Evolutionary conservation across 2,329 filamentous ascomycete species (phyloP).

Genomic region (Diplodia seriata): DNA sequence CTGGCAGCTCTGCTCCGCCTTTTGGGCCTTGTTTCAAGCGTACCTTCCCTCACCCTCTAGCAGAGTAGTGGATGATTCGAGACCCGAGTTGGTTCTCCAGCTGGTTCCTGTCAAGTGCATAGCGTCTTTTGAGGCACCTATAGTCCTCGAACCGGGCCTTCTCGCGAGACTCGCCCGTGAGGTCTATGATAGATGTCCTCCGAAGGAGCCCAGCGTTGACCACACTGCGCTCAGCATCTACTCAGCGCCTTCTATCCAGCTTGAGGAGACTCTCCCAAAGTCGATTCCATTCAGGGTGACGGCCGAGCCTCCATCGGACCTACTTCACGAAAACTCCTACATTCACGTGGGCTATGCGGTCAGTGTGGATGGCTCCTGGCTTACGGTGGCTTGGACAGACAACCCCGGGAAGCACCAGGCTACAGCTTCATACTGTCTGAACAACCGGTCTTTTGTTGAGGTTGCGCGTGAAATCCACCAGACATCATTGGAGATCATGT

Average conservation of each 20-base stretch:
- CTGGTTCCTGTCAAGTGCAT: conserved; percentile 74
- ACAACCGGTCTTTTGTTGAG: conserved; percentile 67
- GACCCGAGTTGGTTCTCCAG: conserved; percentile 74
- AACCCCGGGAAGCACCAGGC: conserved; percentile 76
- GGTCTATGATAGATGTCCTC: conserved; percentile 76
- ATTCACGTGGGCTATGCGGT: conserved; percentile 81
- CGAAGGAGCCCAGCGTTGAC: conserved; percentile 46
- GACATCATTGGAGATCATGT: conserved; percentile 75
- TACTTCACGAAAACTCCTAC: conserved; percentile 79
- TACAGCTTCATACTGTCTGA: conserved; percentile 74
- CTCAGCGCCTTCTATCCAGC: conserved; percentile 73
- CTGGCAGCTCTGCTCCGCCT: conserved; percentile 75
- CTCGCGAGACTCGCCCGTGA: conserved; percentile 66
- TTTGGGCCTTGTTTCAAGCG: conserved; percentile 73
- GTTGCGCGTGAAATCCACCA: conserved; percentile 80
- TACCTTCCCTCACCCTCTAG: conserved; percentile 62
- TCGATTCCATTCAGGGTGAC: conserved; percentile 77
- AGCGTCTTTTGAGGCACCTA: conserved; percentile 67
- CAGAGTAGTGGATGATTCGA: conserved; percentile 40
- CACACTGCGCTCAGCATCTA: conserved; percentile 57
- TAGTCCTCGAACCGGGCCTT: conserved; percentile 59
- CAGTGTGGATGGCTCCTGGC: conserved; percentile 78
- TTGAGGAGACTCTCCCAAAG: conserved; percentile 73
- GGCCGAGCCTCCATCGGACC: conserved; percentile 70
- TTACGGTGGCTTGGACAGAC: conserved; percentile 82